Conservation (phyloP, 805 yeast species). For the Wickerhamomyces xylosicus region DNA sequence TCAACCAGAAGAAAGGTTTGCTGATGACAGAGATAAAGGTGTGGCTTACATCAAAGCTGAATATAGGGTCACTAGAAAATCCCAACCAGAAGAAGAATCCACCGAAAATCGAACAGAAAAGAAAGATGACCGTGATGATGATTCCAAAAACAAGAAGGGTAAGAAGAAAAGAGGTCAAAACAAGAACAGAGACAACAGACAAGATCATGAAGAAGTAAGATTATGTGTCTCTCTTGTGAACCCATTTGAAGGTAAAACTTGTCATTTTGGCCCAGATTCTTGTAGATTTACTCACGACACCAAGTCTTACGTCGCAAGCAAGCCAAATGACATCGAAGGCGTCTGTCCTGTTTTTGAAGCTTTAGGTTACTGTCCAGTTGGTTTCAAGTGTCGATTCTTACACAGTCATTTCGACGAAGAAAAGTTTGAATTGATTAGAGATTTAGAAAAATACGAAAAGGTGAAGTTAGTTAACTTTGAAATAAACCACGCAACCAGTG, state of each 20-base stretch:
- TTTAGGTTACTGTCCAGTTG: conserved; percentile 86
- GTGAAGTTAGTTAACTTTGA: conserved; percentile 36
- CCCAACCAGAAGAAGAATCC: conserved; percentile 12
- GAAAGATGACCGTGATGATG: conserved; percentile 27
- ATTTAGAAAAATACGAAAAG: conserved; percentile 28
- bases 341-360: conserved; percentile 75
- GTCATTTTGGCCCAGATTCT: conserved; percentile 55
- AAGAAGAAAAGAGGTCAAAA: conserved; percentile 70
- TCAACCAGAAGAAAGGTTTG: conserved; percentile 8
- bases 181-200: conserved; percentile 68
- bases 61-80: conserved; percentile 31
- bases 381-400: conserved; percentile 88
- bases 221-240: conserved; percentile 58
- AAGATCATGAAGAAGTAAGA: conserved; percentile 50
- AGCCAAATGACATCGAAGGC: conserved; percentile 67
- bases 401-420: conserved; percentile 52
- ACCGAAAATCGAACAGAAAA: conserved; percentile 40
- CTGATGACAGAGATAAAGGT: conserved; percentile 34
- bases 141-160: conserved; percentile 30
- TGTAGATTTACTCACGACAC: conserved; percentile 79
- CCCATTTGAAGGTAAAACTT: conserved; percentile 34
- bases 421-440: conserved; percentile 30
- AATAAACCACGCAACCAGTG: conserved; percentile 47
- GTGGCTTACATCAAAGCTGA: conserved; percentile 72
- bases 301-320: conserved; percentile 47